Percentiles rank a stretch among this genome's conserved stretches.
Evolutionary conservation across 2,329 filamentous ascomycete species (phyloP).

Genomic region (Arthrobotrys pseudoclavata): DNA sequence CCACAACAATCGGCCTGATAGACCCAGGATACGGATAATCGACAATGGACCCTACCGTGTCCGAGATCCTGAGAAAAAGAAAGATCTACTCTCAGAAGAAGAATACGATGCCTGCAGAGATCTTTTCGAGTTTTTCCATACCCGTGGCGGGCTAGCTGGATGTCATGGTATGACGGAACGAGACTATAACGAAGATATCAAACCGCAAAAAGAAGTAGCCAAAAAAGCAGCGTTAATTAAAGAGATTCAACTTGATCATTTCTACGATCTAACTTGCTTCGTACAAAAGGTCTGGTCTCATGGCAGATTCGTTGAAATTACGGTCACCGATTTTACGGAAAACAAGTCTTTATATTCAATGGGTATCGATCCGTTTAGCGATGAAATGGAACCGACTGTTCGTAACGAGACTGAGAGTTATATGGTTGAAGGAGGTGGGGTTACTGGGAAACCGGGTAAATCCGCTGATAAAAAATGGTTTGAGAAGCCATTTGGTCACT

Average conservation of each 20-base stretch:
- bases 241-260: constrained; percentile 40
- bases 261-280: constrained; percentile 48
- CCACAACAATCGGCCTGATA: neutral
- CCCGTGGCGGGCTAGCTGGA: constrained; percentile 33
- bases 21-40: constrained; percentile 33
- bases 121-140: constrained; percentile 44
- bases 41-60: constrained; percentile 33
- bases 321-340: constrained; percentile 49
- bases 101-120: constrained; percentile 50
- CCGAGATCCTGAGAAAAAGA: constrained; percentile 30
- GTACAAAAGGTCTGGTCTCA: constrained; percentile 36
- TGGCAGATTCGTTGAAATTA: constrained; percentile 3
- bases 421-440: constrained; percentile 27
- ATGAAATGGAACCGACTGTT: neutral
- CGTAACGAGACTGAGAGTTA: constrained; percentile 35
- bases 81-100: constrained; percentile 13
- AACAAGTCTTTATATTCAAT: constrained; percentile 20
- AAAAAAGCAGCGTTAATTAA: constrained; percentile 41
- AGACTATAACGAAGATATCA: constrained; percentile 19
- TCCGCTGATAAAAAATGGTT: constrained; percentile 29
- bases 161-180: constrained; percentile 31
- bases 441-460: neutral
- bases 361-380: constrained; percentile 23
- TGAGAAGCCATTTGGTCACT: constrained; percentile 39
- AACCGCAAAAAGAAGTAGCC: neutral